Conservation (phyloP, 306 rosid species). For the Abrus precatorius region DNA sequence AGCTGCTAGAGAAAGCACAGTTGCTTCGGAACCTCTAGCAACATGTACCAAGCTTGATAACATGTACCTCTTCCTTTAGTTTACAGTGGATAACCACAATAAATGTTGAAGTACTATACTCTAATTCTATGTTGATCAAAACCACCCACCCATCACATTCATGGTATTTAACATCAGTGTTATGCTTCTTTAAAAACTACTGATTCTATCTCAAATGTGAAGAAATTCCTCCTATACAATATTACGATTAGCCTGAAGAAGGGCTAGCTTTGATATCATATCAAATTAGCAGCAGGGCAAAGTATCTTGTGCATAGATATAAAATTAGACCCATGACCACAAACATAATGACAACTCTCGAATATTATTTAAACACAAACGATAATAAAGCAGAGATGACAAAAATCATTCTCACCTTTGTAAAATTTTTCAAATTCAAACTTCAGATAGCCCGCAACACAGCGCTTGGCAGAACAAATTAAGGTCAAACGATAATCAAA, state of each 20-base stretch:
- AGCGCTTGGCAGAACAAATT: slow-evolving; percentile 12
- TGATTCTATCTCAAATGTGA: background rate
- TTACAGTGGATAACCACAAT: background rate
- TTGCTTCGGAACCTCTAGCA: background rate
- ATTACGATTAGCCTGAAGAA: background rate
- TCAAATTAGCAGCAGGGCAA: background rate
- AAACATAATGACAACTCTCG: background rate
- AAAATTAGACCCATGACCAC: background rate
- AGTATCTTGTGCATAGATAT: background rate
- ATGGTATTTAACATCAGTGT: background rate
- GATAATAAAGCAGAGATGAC: background rate
- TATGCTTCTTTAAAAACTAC: background rate
- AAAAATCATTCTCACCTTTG: slow-evolving; percentile 44
- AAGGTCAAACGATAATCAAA: slow-evolving; percentile 39
- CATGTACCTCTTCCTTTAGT: background rate
- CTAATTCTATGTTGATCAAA: background rate
- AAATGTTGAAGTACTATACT: background rate
- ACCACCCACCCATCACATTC: background rate
- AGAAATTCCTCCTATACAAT: no score
- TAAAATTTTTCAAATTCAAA: slow-evolving; percentile 37
- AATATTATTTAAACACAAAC: background rate
- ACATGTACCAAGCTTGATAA: background rate
- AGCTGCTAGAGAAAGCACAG: background rate
- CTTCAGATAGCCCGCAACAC: slow-evolving; percentile 6
- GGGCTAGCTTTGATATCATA: background rate